Evolutionary conservation across 768 basidiomycete species (phyloP), one percentile per base, ranked within the genome.

Genomic region (Crucibulum laeve): DNA sequence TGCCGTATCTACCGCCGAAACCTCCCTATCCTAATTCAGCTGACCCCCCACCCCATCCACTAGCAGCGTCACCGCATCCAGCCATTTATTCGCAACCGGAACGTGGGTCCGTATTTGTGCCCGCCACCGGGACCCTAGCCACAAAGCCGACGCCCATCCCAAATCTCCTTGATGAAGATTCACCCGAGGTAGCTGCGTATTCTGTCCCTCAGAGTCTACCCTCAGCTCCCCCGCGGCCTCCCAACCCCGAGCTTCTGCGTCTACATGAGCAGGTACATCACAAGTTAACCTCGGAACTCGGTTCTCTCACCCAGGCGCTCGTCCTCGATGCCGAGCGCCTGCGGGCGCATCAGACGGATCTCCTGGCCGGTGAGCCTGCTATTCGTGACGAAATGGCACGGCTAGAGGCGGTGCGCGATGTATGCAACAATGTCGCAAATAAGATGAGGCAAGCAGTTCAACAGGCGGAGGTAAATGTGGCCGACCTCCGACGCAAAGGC

Each of bases 301-400:
- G 77, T 39, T 80, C 86, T n/a, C 66, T 93, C 21, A 67, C 82
- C 8, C 71, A 82, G 53, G 75, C 79, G 37, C 65, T 87, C 56
- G 63, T 71, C 42, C 63, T 79, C 46, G 85, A 90, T 60, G 71
- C 80, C 40, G 84, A 90, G 60, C 77, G 85, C 36, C 71, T 96
- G 43, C 82, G 85, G 33, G 80, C 86, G 34, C 81, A 93, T 51
- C 87, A 91, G 55, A 64, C 78, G 30, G 92, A 97, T 68, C 80
- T 98, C 51, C 77, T 87, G 37, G 77, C 84, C 46, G 96, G 94
- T 3, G 87, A 87, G 61, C 93, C 95, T 34, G 95, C 95, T 7
- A 89, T 99, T 49, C 80, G 82, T 41, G 96, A 99, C 66, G 96
- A 99, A 69, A 95, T 92, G 89, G 88, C 82, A 2, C 77, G 96